phyloP scores from a whole-genome alignment of 371 early-diverging fungal species.

The Apophysomyces variabilis region DNA sequence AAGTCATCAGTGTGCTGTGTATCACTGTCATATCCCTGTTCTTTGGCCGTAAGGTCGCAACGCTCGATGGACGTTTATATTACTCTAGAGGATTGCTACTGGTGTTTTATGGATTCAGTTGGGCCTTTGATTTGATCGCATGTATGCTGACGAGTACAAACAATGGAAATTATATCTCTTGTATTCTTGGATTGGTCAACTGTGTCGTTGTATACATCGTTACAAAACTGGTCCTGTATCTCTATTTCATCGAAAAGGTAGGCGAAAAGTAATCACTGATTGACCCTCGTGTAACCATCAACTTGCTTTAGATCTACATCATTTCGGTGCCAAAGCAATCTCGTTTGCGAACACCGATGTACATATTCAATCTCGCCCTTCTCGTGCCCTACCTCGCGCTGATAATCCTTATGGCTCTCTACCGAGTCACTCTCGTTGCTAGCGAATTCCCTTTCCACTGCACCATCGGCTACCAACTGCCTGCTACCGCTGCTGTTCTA shows the following conservation, averaged over 20 bases:
- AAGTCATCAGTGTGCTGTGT: constrained; percentile 34
- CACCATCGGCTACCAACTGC: constrained; percentile 40
- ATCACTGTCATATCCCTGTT: constrained; percentile 47
- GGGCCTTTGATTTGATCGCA: constrained; percentile 41
- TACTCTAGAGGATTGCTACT: constrained; percentile 46
- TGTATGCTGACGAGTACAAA: constrained; percentile 43
- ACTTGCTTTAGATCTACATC: constrained; percentile 25
- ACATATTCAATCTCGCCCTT: constrained; percentile 39
- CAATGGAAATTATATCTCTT: constrained; percentile 44
- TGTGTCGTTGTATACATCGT: constrained; percentile 40
- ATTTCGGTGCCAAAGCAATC: constrained; percentile 28
- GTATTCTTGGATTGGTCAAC: constrained; percentile 39
- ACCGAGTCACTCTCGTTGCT: constrained; percentile 29
- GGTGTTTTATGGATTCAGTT: constrained; percentile 34
- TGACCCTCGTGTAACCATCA: not conserved
- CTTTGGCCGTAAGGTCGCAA: constrained; percentile 49
- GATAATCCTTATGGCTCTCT: constrained; percentile 40
- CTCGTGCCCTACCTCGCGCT: constrained; percentile 43
- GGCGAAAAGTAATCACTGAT: constrained; percentile 35
- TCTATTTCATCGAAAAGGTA: constrained; percentile 57
- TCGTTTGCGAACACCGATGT: constrained; percentile 29
- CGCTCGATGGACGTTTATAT: constrained; percentile 36
- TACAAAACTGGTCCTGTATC: constrained; percentile 42
- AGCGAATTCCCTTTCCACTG: constrained; percentile 38
- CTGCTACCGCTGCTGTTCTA: constrained; percentile 42